These are phyloP conservation scores for Striga hermonthica DNA, from an alignment of 305 asterid species.

Conservation along the genomic window DNA sequence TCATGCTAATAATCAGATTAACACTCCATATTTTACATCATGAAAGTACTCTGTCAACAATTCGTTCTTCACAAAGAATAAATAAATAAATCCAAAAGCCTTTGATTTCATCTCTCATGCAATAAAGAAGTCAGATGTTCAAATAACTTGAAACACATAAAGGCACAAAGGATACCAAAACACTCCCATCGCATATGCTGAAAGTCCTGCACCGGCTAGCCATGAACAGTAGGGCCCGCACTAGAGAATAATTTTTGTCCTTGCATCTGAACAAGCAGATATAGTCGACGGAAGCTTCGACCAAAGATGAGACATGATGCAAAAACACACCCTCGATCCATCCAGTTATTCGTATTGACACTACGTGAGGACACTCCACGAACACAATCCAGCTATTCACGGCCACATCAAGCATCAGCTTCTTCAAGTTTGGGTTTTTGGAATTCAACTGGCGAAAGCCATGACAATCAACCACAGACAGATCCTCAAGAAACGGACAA, in stretches of 20 bases:
- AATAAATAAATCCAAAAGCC: background rate
- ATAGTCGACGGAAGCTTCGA: constrained; percentile 17
- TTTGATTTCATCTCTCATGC: background rate
- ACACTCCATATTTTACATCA: too few species aligned
- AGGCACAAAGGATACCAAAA: constrained; percentile 5
- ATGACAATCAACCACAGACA: constrained; percentile 14
- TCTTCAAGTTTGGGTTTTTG: constrained; percentile 26
- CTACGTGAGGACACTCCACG: constrained; percentile 12
- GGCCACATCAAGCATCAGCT: constrained; percentile 8
- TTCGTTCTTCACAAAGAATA: too few species aligned
- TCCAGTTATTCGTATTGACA: constrained; percentile 18
- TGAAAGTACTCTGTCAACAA: too few species aligned
- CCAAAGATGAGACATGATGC: constrained; percentile 16
- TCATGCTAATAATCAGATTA: too few species aligned
- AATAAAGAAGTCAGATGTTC: background rate
- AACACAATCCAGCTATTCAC: background rate
- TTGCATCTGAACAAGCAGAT: background rate
- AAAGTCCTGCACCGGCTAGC: constrained; percentile 21
- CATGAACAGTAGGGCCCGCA: constrained; percentile 3
- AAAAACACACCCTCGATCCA: constrained; percentile 6
- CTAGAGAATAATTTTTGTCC: background rate
- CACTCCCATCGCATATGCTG: constrained; percentile 18
- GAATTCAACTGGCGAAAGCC: constrained; percentile 10
- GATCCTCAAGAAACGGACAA: constrained; percentile 26
- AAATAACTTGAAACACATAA: background rate